A percentile compares a stretch with the other conserved stretches of the same genome.
These are phyloP conservation scores for Teratosphaeria nubilosa DNA, from an alignment of 2,329 filamentous ascomycete species.

Conservation along the genomic window DNA sequence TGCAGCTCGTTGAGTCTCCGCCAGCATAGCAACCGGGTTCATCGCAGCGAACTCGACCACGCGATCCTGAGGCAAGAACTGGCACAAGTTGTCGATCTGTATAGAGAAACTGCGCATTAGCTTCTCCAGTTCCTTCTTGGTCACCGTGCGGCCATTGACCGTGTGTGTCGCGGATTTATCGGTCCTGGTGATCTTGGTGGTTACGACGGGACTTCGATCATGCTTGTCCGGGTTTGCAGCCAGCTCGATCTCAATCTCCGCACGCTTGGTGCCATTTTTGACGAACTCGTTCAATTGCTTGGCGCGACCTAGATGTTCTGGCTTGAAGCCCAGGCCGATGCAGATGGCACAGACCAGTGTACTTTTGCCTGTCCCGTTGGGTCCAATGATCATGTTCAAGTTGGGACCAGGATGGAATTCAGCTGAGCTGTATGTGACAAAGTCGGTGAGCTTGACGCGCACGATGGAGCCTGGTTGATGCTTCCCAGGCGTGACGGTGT, in stretches of 20 bases:
- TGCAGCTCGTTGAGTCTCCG: constrained; percentile 79
- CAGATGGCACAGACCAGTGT: constrained; percentile 96
- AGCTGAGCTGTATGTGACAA: constrained; percentile 87
- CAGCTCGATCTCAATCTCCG: constrained; percentile 84
- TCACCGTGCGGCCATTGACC: constrained; percentile 56
- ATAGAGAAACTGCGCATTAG: constrained; percentile 68
- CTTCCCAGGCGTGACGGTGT: constrained; percentile 7
- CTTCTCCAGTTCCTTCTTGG: constrained; percentile 53
- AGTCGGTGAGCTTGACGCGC: constrained; percentile 74
- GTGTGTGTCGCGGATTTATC: constrained; percentile 73
- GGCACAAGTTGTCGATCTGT: constrained; percentile 94
- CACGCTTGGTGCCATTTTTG: constrained; percentile 72
- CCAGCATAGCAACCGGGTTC: constrained; percentile 68
- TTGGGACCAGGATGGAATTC: constrained; percentile 87
- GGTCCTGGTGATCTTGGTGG: constrained; percentile 67
- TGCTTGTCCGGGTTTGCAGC: constrained; percentile 49
- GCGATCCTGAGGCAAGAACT: constrained; percentile 91
- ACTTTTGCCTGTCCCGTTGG: constrained; percentile 97
- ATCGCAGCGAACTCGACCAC: constrained; percentile 88
- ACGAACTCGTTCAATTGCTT: constrained; percentile 82
- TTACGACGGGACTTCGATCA: constrained; percentile 60
- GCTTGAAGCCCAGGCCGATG: constrained; percentile 74
- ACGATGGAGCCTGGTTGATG: constrained; percentile 74
- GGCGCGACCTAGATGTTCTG: constrained; percentile 74
- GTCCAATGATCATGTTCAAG: constrained; percentile 96